Conservation (phyloP, 805 yeast species). For the Candida pini region DNA sequence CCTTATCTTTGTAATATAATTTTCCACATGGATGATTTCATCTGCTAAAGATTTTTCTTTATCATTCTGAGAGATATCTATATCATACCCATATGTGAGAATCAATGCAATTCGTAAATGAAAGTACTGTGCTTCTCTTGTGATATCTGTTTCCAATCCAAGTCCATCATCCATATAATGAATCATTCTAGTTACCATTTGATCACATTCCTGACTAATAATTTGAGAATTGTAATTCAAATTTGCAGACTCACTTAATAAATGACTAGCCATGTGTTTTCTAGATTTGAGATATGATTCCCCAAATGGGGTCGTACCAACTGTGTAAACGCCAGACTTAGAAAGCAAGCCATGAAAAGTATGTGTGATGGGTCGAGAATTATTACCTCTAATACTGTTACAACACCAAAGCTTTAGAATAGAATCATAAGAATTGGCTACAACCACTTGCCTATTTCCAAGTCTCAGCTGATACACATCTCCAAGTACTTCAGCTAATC, state of each 20-base stretch:
- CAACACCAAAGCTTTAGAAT: constrained; percentile 49
- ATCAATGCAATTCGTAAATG: constrained; percentile 45
- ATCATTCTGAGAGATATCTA: constrained; percentile 37
- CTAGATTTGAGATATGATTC: constrained; percentile 40
- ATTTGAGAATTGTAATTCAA: constrained; percentile 28
- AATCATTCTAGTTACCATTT: constrained; percentile 12
- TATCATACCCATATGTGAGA: constrained; percentile 46
- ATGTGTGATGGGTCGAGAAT: constrained; percentile 60
- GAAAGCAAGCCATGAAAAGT: constrained; percentile 65
- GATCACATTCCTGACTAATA: constrained; percentile 36
- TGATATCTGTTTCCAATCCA: constrained; percentile 33
- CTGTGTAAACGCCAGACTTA: constrained; percentile 49
- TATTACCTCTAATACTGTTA: constrained; percentile 42
- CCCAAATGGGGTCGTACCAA: constrained; percentile 62
- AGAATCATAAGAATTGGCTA: constrained; percentile 60
- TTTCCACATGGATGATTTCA: constrained; percentile 52
- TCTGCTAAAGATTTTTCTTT: constrained; percentile 37
- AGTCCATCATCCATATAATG: constrained; percentile 2
- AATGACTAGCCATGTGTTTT: constrained; percentile 40
- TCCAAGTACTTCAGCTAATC: constrained; percentile 40
- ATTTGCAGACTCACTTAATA: constrained; percentile 32
- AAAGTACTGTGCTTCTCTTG: constrained; percentile 41
- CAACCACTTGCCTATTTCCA: constrained; percentile 52
- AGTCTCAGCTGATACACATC: constrained; percentile 57
- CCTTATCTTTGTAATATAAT: constrained; percentile 48